Base-by-base conservation (phyloP, 2,329 filamentous ascomycete species). In the Teratosphaeria nubilosa region DNA sequence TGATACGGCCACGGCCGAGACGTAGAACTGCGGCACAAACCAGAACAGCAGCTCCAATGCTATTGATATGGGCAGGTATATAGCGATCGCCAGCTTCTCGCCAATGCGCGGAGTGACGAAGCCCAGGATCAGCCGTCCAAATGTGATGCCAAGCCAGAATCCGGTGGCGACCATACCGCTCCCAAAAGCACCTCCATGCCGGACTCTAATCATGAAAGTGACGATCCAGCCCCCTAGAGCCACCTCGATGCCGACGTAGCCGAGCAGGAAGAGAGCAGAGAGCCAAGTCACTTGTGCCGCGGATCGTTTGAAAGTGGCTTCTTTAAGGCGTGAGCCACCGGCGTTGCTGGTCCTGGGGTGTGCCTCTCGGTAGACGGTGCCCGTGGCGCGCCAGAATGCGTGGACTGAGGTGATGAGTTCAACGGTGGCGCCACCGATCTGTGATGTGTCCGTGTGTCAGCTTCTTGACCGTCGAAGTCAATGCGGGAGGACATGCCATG, bases 131-230 rank as follows among this genome's bases (percentile, higher is more conserved):
- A 94, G 75, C 1, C 90, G 78, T 0, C 90, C 90, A 0, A 90
- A 71, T 0, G 89, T 91, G 62, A 95, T 79, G 0, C 90, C 90
- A 51, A 90, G 80, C 90, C 90, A 95, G 74, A 92, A 95, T 0
- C 88, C 86, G 0, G 88, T 92, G 0, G 85, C 86, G 0, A 83
- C 84, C 75, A 94, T 83, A 2, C 90, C 90, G 34, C 86, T 85
- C 1, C 84, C 79, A 67, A 94, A 92, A 0, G 83, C 76, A 25
- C 77, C 80, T 3, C 85, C 88, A 41, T 86, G 72, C 14, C 91
- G 82, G 25, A 91, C 85, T 22, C 82, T 77, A n/a, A 91, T 83
- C 88, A 95, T 95, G 70, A 95, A 95, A 0, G 86, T 86, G 54
- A 90, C 86, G 62, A 95, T 86, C 89, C 89, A 94, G 16, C 89